Evolutionary conservation across 2,329 filamentous ascomycete genomes (phyloP), one percentile per base, ranked within the genome.

Genomic region (Sordariomycetes sp.): DNA sequence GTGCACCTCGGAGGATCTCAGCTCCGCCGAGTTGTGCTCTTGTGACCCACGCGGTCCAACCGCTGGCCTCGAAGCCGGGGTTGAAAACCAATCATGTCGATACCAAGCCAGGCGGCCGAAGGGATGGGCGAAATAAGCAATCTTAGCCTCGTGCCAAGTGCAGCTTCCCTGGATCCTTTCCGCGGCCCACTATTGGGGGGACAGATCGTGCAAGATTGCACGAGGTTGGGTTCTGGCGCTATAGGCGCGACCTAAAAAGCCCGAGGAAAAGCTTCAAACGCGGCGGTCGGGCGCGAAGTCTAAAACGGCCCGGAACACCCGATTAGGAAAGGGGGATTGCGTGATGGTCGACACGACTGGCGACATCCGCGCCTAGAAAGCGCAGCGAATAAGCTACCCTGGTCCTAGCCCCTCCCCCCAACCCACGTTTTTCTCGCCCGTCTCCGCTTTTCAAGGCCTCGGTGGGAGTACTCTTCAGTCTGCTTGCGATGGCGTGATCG

Each of bases 281-380:
- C 39, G 13, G 15, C 7, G 39, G n/a, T n/a, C 15, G 39, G 39
- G 39, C 39, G 39, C 28, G 28, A 32, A 32, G 28, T 32, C 36
- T 39, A 15, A 39, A 42, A 35, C 42, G 50, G 42, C 39, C 39
- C 54, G 25, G 42, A 8, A 20, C 45, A 3, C 42, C 42, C 54
- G 42, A 56, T 50, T 56, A 50, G 54, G 54, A 20, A 50, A 50
- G 45, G 5, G 12, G 35, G 42, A 56, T 56, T 56, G 55, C 55
- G 55, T 56, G 55, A 52, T 56, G 55, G 55, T 13, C 55, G 55
- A 56, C 55, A 56, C 52, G 32, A 34, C 42, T 28, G 3, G 35
- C n/a, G 36, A 25, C 39, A 52, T 13, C 15, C 15, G 39, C 39
- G 39, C 15, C 39, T 17, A 15, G 6, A 32, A 8, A 24, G 2